A percentile compares a stretch with the other conserved stretches of the same genome.
These are phyloP conservation scores for Ogataea philodendri DNA, from an alignment of 805 yeast genomes.

Conservation along the genomic window DNA sequence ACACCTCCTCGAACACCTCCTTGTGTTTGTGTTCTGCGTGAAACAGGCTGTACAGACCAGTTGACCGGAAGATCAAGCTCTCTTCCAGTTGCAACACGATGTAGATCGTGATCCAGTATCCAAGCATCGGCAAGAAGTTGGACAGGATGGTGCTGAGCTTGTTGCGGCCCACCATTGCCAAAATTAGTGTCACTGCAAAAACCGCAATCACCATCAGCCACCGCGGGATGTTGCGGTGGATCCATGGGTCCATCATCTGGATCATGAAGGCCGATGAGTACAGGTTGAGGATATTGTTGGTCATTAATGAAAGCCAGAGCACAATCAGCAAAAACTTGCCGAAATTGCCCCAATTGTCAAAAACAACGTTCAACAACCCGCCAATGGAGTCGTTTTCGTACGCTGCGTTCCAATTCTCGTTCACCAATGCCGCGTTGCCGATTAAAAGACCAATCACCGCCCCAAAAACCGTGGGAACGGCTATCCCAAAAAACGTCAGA, in stretches of 20 bases:
- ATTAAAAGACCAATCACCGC: slow-evolving; percentile 71
- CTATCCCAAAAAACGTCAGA: slow-evolving; percentile 64
- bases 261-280: slow-evolving; percentile 81
- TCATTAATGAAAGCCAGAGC: slow-evolving; percentile 69
- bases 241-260: slow-evolving; percentile 54
- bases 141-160: slow-evolving; percentile 71
- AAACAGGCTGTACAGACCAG: slow-evolving; percentile 39
- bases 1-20: not conserved
- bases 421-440: slow-evolving; percentile 61
- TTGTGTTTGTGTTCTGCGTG: slow-evolving; percentile 39
- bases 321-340: slow-evolving; percentile 75
- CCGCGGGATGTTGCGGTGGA: slow-evolving; percentile 65
- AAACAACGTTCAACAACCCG: slow-evolving; percentile 65
- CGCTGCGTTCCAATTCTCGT: slow-evolving; percentile 54
- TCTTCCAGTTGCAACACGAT: slow-evolving; percentile 70
- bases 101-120: slow-evolving; percentile 87
- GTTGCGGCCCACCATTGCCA: slow-evolving; percentile 73
- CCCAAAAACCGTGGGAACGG: slow-evolving; percentile 72
- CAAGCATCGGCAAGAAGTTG: slow-evolving; percentile 86
- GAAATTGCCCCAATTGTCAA: slow-evolving; percentile 68
- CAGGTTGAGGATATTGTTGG: slow-evolving; percentile 78
- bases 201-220: slow-evolving; percentile 70
- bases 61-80: slow-evolving; percentile 63
- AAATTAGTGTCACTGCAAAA: slow-evolving; percentile 61
- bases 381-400: slow-evolving; percentile 68